Evolutionary conservation across 768 basidiomycete genomes (phyloP), one percentile per base, ranked within the genome.

Genomic region (Cystoderma amianthinum): DNA sequence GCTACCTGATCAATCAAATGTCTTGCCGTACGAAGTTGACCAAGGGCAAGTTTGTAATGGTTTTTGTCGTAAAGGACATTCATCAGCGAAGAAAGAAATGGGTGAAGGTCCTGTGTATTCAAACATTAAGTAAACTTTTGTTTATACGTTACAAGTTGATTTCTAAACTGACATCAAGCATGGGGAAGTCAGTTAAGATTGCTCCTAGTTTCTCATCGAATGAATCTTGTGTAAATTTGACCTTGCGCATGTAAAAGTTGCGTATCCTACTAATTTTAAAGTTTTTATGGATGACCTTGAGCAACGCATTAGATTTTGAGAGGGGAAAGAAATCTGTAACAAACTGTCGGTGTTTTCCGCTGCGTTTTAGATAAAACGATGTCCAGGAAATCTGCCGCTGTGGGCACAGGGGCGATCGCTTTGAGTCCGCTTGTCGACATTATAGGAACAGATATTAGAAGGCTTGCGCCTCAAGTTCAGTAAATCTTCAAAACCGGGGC

Each of bases 41-140:
- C 95, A 33, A 99, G 71, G 2, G 96, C 96, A 39, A 99, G 86
- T 67, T 98, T 98, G 79, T 97, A 97, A 60, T 99, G 95, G 59
- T 97, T 97, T 69, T 98, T 98, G 76, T 99, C 96, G 64, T 99
- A 99, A 32, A 99, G 77, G 12, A 99, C 96, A 63, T 99, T 99
- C 77, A 99, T 82, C 13, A 99, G 72, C 2, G 93, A 94, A 1
- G 91, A 77, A 13, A 98, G 71, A 72, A 98, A 99, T 1, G 96
- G 96, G 61, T 99, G 96, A 7, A 99, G 73, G 58, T 98, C 95
- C 71, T 73, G 48, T 12, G 48, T 36, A n/a, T 20, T 11, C 16
- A 6, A 32, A 22, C 2, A 2, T 3, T 13, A 16, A 19, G 13
- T 21, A 37, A 41, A 24, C n/a, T n/a, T 25, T 25, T 12, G 4